Evolutionary conservation across 768 basidiomycete genomes (phyloP).

Genomic region (Kwoniella sp.): DNA sequence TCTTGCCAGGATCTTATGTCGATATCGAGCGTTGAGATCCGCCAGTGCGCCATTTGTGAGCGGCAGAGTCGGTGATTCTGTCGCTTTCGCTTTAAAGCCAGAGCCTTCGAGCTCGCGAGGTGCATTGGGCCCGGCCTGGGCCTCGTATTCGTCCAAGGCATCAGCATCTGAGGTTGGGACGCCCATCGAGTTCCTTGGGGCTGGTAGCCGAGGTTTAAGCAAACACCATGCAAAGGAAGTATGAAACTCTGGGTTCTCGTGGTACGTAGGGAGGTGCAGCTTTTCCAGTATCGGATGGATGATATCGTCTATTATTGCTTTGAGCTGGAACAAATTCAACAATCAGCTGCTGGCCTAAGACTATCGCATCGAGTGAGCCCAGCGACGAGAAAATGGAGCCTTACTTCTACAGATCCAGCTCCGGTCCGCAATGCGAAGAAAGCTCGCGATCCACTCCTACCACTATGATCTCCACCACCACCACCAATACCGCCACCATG

Average conservation of each 20-base stretch:
- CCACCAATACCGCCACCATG: too few species aligned
- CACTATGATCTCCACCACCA: background rate
- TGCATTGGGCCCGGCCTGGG: too few species aligned
- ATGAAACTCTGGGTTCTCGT: slow-evolving; percentile 79
- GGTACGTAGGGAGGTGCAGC: slow-evolving; percentile 77
- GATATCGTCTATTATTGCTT: slow-evolving; percentile 60
- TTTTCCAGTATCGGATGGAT: slow-evolving; percentile 65
- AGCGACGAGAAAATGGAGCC: too few species aligned
- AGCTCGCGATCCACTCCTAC: slow-evolving; percentile 59
- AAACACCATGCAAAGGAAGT: slow-evolving; percentile 87
- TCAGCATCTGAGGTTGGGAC: too few species aligned
- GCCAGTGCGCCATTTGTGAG: slow-evolving; percentile 26
- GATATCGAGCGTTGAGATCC: slow-evolving; percentile 29
- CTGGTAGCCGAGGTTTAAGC: slow-evolving; percentile 62
- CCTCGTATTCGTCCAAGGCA: too few species aligned
- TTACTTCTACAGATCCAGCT: slow-evolving; percentile 77
- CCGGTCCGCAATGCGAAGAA: slow-evolving; percentile 83
- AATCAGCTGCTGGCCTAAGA: slow-evolving; percentile 19
- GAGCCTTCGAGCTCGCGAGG: background rate
- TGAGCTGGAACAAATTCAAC: slow-evolving; percentile 61
- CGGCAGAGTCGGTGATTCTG: slow-evolving; percentile 14
- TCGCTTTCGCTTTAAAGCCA: background rate
- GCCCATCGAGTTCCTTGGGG: too few species aligned
- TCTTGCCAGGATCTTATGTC: slow-evolving; percentile 20
- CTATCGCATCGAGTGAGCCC: background rate